Percentiles rank a stretch among this genome's conserved stretches.
These are phyloP conservation scores for Knufia petricola DNA, from an alignment of 2,329 filamentous ascomycete genomes.

Conservation along the genomic window DNA sequence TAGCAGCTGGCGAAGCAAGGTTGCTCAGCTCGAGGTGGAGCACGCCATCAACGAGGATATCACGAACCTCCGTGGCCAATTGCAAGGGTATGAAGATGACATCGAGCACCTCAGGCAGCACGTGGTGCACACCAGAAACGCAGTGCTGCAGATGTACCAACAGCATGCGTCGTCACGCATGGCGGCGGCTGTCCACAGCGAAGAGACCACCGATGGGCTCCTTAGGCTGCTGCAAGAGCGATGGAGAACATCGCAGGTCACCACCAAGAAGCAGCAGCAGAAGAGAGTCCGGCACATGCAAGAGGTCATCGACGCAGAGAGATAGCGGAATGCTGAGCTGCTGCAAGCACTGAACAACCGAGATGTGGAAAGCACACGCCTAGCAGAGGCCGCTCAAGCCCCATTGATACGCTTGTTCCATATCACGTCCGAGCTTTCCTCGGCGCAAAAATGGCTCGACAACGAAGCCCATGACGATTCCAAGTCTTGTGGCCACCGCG, in stretches of 20 bases:
- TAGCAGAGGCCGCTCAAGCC: neutral
- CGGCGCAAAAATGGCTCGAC: neutral
- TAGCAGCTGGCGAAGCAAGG: too few species aligned
- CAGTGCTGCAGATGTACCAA: slow-evolving; percentile 1
- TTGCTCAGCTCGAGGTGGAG: too few species aligned
- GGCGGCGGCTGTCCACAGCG: neutral
- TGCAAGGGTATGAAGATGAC: neutral
- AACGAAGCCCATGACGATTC: neutral
- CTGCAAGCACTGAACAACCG: slow-evolving; percentile 3
- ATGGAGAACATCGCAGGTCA: slow-evolving; percentile 1
- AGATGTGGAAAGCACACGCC: neutral
- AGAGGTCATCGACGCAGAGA: neutral
- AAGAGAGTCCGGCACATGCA: slow-evolving; percentile 4
- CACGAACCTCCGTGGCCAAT: neutral
- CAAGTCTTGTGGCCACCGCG: slow-evolving; percentile 1
- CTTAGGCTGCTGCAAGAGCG: neutral
- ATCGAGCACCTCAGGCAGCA: neutral
- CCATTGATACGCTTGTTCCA: slow-evolving; percentile 1
- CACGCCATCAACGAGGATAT: neutral
- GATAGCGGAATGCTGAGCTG: slow-evolving; percentile 3
- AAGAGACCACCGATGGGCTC: slow-evolving; percentile 1
- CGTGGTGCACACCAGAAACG: neutral
- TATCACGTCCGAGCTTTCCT: slow-evolving; percentile 2
- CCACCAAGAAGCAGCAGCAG: slow-evolving; percentile 1
- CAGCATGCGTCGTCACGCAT: neutral